Conservation (phyloP, 495 filamentous ascomycete genomes). For the Bryoglossum gracile region DNA sequence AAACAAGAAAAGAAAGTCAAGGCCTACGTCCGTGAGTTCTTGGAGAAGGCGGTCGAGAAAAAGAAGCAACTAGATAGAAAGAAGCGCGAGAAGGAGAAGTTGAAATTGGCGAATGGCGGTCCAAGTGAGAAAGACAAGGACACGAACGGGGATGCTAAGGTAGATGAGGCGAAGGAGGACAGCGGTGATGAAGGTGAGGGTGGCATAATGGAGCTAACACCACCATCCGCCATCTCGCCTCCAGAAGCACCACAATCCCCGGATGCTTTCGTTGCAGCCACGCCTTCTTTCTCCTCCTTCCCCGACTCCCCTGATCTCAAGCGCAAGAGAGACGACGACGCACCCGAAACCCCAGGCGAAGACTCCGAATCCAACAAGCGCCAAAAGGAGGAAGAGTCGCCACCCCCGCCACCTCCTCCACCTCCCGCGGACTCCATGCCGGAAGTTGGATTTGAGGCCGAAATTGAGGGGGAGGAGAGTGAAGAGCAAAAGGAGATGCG, state of each 20-base stretch:
- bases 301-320: slow-evolving; percentile 41
- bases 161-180: slow-evolving; percentile 15
- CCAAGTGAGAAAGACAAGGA: slow-evolving; percentile 8
- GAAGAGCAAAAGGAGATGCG: slow-evolving; percentile 21
- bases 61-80: slow-evolving; percentile 60
- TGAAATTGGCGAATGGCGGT: slow-evolving; percentile 15
- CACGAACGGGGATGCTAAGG: slow-evolving; percentile 30
- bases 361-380: slow-evolving; percentile 36
- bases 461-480: slow-evolving; percentile 9
- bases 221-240: slow-evolving; percentile 3
- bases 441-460: not conserved
- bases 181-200: slow-evolving; percentile 19
- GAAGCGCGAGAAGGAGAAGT: slow-evolving; percentile 42
- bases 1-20: slow-evolving; percentile 78
- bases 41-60: slow-evolving; percentile 77
- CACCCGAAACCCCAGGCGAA: slow-evolving; percentile 27
- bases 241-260: not conserved
- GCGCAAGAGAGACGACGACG: slow-evolving; percentile 51
- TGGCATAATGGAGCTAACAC: slow-evolving; percentile 34
- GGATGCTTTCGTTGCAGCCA: not conserved
- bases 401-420: slow-evolving; percentile 25
- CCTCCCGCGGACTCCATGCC: slow-evolving; percentile 16
- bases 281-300: not conserved
- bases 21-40: slow-evolving; percentile 71
- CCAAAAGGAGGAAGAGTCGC: slow-evolving; percentile 36